Base-by-base conservation (phyloP, 768 basidiomycete species). In the Clavaria fumosa region DNA sequence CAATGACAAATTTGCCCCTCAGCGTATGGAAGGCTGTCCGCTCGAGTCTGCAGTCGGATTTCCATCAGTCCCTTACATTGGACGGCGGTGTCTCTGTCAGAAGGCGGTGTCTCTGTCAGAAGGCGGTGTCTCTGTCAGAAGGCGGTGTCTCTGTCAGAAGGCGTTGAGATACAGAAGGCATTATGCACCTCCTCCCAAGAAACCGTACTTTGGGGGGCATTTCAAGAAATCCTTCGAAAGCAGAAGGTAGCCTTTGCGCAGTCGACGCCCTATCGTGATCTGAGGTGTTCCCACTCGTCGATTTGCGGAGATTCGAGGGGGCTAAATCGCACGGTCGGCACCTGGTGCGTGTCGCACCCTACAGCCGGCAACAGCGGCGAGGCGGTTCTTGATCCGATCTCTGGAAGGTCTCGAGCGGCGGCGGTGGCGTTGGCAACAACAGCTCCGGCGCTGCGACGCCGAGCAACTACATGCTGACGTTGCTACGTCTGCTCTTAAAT, bases 231-330 rank as follows among this genome's bases (percentile, higher is more conserved):
- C 47, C 53, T 23, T 45, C 48, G 1, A 53, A 57, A 38, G 48
- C 51, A 18, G 58, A 67, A 61, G 9, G 59, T 62, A 2, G 74
- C 73, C 3, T 48, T 45, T 4, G 48, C 54, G 1, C 54, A 2
- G 50, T 53, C 0, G 40, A 52, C 7, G 58, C 57, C 3, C 67
- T 90, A 1, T 63, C 70, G 0, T 38, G 62, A 0, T 62, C 65
- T 6, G 60, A 70, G 26, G 61, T 86, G 21, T 93, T 91, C 60
- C 88, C 89, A 0, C 51, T 90, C 4, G 67, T 76, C 7, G 89
- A 93, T 50, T 62, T 90, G 45, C 83, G 85, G 78, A 66, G 86
- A 1, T 63, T 90, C 7, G 78, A 76, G 0, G n/a, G 52, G 83
- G 12, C 67, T 90, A 15, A 77, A 85, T 52, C 60, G 66, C 0